Evolutionary conservation across 2,329 filamentous ascomycete genomes (phyloP).

Genomic region (Fusarium agapanthi): DNA sequence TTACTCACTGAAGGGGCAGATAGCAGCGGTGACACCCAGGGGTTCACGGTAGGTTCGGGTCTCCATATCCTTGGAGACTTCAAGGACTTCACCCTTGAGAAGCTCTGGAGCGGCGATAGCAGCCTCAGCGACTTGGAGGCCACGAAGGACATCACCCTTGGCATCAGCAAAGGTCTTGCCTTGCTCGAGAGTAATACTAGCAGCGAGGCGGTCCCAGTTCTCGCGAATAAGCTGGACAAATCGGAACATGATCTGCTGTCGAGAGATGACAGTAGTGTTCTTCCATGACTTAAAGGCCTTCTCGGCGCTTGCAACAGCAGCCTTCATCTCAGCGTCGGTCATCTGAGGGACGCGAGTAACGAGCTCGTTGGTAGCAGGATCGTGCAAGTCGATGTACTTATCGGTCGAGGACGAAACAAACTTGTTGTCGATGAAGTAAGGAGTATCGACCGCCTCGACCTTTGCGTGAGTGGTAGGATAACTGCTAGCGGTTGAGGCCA

Average conservation of each 20-base stretch:
- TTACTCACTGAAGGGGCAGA: constrained; percentile 83
- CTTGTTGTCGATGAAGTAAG: constrained; percentile 84
- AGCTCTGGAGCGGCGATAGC: constrained; percentile 83
- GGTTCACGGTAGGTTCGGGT: constrained; percentile 84
- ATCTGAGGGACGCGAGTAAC: constrained; percentile 85
- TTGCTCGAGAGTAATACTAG: constrained; percentile 87
- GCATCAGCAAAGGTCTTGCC: constrained; percentile 89
- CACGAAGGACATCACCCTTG: constrained; percentile 81
- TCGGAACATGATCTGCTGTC: constrained; percentile 89
- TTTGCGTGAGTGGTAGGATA: constrained; percentile 79
- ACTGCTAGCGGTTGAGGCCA: constrained; percentile 64
- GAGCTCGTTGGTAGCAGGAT: constrained; percentile 86
- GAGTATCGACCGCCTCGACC: constrained; percentile 74
- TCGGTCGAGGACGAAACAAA: constrained; percentile 74
- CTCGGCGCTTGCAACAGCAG: constrained; percentile 77
- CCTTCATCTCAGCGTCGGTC: constrained; percentile 79
- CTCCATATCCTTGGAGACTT: constrained; percentile 92
- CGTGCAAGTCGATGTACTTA: constrained; percentile 81
- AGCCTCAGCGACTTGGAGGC: constrained; percentile 85
- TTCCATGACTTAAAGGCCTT: constrained; percentile 80
- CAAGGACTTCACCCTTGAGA: constrained; percentile 83
- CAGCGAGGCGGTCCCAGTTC: constrained; percentile 85
- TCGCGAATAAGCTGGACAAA: constrained; percentile 82
- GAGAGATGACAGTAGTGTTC: constrained; percentile 73
- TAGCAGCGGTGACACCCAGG: constrained; percentile 81